Conservation (phyloP, 2,329 filamentous ascomycete species). For the Pseudogymnoascus sp. region DNA sequence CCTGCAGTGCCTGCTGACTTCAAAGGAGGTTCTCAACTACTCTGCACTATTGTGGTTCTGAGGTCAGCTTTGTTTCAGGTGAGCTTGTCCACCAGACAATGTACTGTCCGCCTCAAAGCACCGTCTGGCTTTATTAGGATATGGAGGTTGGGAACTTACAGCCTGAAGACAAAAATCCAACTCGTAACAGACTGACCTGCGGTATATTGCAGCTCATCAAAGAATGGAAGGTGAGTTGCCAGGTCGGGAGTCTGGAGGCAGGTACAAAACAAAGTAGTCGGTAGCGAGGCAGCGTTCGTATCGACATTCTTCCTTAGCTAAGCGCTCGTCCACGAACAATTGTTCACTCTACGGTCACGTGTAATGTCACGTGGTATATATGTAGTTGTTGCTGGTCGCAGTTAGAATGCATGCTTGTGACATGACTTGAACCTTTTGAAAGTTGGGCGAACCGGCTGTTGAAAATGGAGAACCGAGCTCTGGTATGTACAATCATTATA, state of each 20-base stretch:
- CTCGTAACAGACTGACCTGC: conserved; percentile 1
- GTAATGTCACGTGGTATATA: background rate
- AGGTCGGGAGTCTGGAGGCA: conserved; percentile 1
- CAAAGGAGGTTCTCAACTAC: conserved; percentile 49
- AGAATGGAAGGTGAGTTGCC: conserved; percentile 10
- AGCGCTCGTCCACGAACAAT: background rate
- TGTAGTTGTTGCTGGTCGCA: background rate
- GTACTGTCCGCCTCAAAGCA: background rate
- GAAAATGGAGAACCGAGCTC: background rate
- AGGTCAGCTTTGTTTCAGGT: conserved; percentile 9
- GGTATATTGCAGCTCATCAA: conserved; percentile 3
- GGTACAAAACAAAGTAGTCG: conserved; percentile 6
- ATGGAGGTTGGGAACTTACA: conserved; percentile 3
- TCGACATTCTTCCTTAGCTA: conserved; percentile 8
- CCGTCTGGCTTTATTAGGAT: background rate
- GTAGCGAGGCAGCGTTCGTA: conserved; percentile 7
- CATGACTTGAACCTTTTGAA: background rate
- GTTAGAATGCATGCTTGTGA: conserved; percentile 1
- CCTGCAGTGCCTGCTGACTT: conserved; percentile 81
- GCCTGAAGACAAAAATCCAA: conserved; percentile 2
- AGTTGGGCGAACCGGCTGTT: background rate
- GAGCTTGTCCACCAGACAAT: background rate
- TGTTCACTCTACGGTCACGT: background rate
- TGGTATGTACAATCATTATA: conserved; percentile 6
- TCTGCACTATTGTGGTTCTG: conserved; percentile 17